Evolutionary conservation across 2,329 filamentous ascomycete species (phyloP).

Genomic region (Xylaria polymorpha): DNA sequence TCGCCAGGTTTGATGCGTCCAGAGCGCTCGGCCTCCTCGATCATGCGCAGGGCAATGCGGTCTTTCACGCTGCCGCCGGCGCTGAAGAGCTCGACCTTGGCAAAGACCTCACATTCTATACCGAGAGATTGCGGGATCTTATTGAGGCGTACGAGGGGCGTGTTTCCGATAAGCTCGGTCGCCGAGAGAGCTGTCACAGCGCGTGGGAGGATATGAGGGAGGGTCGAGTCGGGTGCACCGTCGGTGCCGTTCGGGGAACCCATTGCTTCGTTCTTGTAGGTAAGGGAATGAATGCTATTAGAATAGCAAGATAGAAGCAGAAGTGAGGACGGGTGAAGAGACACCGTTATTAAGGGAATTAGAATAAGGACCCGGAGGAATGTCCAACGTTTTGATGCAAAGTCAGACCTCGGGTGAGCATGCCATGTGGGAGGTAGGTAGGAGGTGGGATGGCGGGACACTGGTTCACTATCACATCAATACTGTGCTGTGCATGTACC

Average conservation of each 20-base stretch:
- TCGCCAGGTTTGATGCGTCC: conserved; percentile 97
- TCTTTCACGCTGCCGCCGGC: conserved; percentile 95
- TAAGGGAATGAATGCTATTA: no score
- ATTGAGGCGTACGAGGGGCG: conserved; percentile 93
- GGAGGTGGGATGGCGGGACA: conserved; percentile 22
- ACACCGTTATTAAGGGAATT: not conserved
- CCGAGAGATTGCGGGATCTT: conserved; percentile 91
- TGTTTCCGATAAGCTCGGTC: conserved; percentile 92
- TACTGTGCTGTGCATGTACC: no score
- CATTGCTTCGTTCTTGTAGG: conserved; percentile 25
- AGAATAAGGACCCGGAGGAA: not conserved
- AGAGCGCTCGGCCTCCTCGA: conserved; percentile 90
- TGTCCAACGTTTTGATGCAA: not conserved
- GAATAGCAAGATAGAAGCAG: not conserved
- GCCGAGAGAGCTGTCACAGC: conserved; percentile 66
- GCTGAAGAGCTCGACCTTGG: conserved; percentile 93
- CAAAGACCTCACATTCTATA: conserved; percentile 89
- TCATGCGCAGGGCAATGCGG: conserved; percentile 95
- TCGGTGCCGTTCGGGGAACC: conserved; percentile 38
- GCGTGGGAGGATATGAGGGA: conserved; percentile 47
- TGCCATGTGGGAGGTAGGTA: conserved; percentile 9
- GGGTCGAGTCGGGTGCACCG: conserved; percentile 33
- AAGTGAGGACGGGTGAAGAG: not conserved
- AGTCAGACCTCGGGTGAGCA: conserved; percentile 10
- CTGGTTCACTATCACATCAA: conserved; percentile 5